These are phyloP conservation scores for Acer negundo DNA, from an alignment of 345 rosid genomes.

Conservation along the genomic window DNA sequence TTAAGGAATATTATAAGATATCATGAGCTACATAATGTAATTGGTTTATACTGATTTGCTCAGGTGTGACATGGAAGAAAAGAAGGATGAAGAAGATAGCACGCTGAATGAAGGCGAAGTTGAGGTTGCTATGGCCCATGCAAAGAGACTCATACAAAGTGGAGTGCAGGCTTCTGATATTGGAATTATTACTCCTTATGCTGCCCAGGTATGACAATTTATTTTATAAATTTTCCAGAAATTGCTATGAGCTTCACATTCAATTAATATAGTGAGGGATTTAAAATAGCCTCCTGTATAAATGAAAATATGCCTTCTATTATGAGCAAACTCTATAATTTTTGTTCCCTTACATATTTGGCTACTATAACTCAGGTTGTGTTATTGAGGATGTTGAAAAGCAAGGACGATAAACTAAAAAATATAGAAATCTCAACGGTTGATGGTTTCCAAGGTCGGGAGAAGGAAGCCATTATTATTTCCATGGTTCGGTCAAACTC, in stretches of 20 bases:
- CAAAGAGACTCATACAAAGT: slow-evolving; percentile 67
- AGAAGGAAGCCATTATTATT: slow-evolving; percentile 91
- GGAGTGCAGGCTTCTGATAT: slow-evolving; percentile 86
- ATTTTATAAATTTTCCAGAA: neutral
- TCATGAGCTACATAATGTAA: neutral
- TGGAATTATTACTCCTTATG: slow-evolving; percentile 93
- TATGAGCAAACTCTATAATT: slow-evolving; percentile 7
- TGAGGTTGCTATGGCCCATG: slow-evolving; percentile 87
- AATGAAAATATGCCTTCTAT: neutral
- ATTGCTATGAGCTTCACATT: slow-evolving; percentile 9
- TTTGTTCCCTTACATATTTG: slow-evolving; percentile 12
- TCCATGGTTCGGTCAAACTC: slow-evolving; percentile 97
- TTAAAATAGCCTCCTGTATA: neutral
- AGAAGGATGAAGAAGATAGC: slow-evolving; percentile 99
- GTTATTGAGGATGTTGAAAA: slow-evolving; percentile 63
- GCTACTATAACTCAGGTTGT: slow-evolving; percentile 53
- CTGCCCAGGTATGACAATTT: slow-evolving; percentile 69
- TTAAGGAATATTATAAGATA: neutral
- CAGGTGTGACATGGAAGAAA: slow-evolving; percentile 97
- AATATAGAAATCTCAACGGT: slow-evolving; percentile 91
- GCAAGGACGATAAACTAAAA: slow-evolving; percentile 73
- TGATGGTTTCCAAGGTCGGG: slow-evolving; percentile 98
- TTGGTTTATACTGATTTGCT: slow-evolving; percentile 21
- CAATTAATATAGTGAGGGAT: neutral
- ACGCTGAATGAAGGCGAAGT: slow-evolving; percentile 95